These are phyloP conservation scores for Climacium dendroides DNA, from an alignment of 225 moss, liverwort and hornwort species.

Conservation along the genomic window DNA sequence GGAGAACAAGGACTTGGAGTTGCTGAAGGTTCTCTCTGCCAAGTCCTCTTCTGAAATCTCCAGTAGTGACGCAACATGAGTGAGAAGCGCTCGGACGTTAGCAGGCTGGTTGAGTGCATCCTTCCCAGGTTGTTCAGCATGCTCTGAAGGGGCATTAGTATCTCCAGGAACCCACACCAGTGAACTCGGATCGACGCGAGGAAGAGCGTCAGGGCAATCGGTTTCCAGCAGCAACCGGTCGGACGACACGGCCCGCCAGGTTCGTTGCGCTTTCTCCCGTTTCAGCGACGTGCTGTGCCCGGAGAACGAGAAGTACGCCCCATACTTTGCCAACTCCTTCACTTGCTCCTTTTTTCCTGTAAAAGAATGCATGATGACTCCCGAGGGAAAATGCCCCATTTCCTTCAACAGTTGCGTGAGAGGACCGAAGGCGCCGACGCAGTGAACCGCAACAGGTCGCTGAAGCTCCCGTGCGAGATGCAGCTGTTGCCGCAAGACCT, in stretches of 20 bases:
- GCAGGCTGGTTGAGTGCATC: slow-evolving; percentile 79
- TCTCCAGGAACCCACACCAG: slow-evolving; percentile 49
- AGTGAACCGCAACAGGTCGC: slow-evolving; percentile 71
- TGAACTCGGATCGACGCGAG: slow-evolving; percentile 23
- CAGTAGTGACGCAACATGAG: slow-evolving; percentile 41
- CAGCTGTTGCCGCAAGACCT: slow-evolving; percentile 66
- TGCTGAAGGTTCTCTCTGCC: slow-evolving; percentile 33
- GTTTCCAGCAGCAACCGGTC: slow-evolving; percentile 78
- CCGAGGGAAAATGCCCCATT: slow-evolving; percentile 79
- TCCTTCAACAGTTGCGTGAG: slow-evolving; percentile 41
- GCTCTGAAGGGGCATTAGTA: slow-evolving; percentile 26
- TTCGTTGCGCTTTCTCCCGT: slow-evolving; percentile 33
- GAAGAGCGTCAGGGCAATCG: slow-evolving; percentile 75
- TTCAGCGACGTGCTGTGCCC: slow-evolving; percentile 47
- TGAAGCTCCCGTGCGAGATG: slow-evolving; percentile 57
- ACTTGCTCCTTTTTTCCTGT: slow-evolving; percentile 57
- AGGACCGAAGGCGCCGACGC: slow-evolving; percentile 54
- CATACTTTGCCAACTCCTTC: slow-evolving; percentile 28
- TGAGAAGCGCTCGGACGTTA: slow-evolving; percentile 57
- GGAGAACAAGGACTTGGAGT: slow-evolving; percentile 59
- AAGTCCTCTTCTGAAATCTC: slow-evolving; percentile 47
- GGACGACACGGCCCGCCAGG: slow-evolving; percentile 45
- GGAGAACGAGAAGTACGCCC: slow-evolving; percentile 84
- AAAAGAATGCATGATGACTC: slow-evolving; percentile 76
- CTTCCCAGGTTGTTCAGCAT: not conserved